Evolutionary conservation across 192 early-diverging fungal species (phyloP), one percentile per base, ranked within the genome.

Genomic region (Linnemannia elongata): DNA sequence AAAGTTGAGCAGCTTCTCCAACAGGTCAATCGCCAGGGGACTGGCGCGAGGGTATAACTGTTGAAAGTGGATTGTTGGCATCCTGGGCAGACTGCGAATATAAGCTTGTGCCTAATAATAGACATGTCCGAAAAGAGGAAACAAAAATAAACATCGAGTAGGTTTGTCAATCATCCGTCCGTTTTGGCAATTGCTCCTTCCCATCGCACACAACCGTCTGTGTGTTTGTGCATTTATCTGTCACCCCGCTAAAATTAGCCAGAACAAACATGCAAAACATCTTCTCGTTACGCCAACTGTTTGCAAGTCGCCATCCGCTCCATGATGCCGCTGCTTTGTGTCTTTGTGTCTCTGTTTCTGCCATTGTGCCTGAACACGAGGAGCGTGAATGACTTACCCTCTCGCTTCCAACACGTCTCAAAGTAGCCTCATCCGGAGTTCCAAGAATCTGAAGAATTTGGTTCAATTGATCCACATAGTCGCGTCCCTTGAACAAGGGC

Each of bases 391-490:
- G 20, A 15, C 82, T 88, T 90, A 96, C 94, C 87, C 97, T 93
- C 77, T 98, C 96, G 83, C 96, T 97, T 38, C 97, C 97, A 82
- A 98, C 96, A 44, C 97, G 92, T 55, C 91, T 82, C 79, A 99
- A 89, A 10, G 96, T 97, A 44, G 92, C 96, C 79, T 97, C 96
- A 86, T 97, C 96, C n/a, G 98, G 98, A 1, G 98, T 98, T 60
- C 98, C 98, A 60, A 98, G 93, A 66, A 99, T 95, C 75, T 93
- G 92, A 74, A 99, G 90, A 72, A 99, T 99, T 89, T 99, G 96
- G 89, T 98, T 98, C 82, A 99, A 91, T 89, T 99, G 98, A 87
- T 99, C 98, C n/a, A 99, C 98, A 87, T 97, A 98, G 91, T 99
- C 98, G 49, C 95, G 92, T 33, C 98, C 98, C 82, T 98, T 99